A percentile compares a stretch with the other conserved stretches of the same genome.
Evolutionary conservation across 257 asterid genomes (phyloP).

Genomic region (Solanum medicagineum): DNA sequence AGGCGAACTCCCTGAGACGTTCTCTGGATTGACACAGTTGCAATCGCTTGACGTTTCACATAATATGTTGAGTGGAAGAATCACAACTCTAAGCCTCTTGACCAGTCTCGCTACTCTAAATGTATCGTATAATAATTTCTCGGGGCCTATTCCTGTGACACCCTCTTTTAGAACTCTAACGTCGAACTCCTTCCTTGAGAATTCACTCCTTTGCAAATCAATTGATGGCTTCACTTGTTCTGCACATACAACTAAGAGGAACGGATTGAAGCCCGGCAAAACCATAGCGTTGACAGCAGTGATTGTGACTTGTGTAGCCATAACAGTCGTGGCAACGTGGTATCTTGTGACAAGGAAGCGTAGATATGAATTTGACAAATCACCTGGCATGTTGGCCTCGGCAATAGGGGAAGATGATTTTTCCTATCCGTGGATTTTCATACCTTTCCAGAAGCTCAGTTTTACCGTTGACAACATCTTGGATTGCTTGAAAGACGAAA

Average conservation of each 20-base stretch:
- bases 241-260: constrained; percentile 19
- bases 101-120: constrained; percentile 72
- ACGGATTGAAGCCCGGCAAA: constrained; percentile 33
- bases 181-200: constrained; percentile 45
- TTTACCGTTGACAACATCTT: constrained; percentile 56
- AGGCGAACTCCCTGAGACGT: constrained; percentile 66
- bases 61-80: constrained; percentile 47
- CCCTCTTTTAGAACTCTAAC: constrained; percentile 64
- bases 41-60: constrained; percentile 76
- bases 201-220: constrained; percentile 58
- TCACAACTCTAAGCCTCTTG: constrained; percentile 40
- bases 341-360: constrained; percentile 35
- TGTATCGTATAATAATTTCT: constrained; percentile 60
- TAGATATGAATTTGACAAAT: constrained; percentile 27
- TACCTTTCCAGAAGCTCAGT: constrained; percentile 74
- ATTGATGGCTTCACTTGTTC: constrained; percentile 62
- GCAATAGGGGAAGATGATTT: constrained; percentile 45
- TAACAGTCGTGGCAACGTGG: constrained; percentile 46
- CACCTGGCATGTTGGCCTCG: constrained; percentile 10
- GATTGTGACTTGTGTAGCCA: constrained; percentile 29
- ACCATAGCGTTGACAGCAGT: constrained; percentile 39
- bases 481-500: constrained; percentile 67
- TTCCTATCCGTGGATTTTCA: constrained; percentile 84
- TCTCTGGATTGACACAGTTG: constrained; percentile 60
- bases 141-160: constrained; percentile 78